A percentile compares a stretch with the other conserved stretches of the same genome.
phyloP scores from a whole-genome alignment of 2,329 filamentous ascomycete species.

The Zymoseptoria passerinii region DNA sequence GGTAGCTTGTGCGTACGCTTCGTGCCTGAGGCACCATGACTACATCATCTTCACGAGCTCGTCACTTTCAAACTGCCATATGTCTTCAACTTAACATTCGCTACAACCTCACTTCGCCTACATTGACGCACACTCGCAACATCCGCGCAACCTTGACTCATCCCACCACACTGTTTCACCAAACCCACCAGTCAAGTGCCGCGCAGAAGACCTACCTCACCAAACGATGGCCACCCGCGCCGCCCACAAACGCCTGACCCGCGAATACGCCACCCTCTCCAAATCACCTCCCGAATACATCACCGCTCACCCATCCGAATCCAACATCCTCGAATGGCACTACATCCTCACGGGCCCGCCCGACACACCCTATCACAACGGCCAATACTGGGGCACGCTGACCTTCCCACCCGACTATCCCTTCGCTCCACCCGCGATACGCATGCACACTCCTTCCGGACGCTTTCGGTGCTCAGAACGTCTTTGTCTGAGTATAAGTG shows the following conservation, averaged over 20 bases:
- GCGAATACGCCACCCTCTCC: conserved; percentile 31
- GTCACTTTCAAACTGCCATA: background rate
- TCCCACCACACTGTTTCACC: background rate
- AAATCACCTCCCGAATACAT: conserved; percentile 29
- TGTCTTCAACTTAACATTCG: background rate
- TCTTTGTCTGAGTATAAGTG: conserved; percentile 89
- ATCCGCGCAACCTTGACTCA: background rate
- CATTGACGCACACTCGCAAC: background rate
- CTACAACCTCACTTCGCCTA: background rate
- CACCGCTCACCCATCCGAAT: conserved; percentile 26
- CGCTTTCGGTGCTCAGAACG: conserved; percentile 89
- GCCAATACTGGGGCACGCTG: conserved; percentile 96
- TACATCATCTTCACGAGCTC: background rate
- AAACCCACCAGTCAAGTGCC: background rate
- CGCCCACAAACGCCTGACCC: conserved; percentile 33
- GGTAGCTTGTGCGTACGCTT: background rate
- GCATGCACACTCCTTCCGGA: conserved; percentile 96
- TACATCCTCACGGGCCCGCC: conserved; percentile 84
- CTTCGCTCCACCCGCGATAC: conserved; percentile 92
- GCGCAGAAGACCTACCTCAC: background rate
- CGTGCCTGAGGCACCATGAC: background rate
- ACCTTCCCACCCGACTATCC: conserved; percentile 95
- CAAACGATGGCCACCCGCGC: conserved; percentile 31
- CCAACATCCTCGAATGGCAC: conserved; percentile 32
- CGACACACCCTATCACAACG: conserved; percentile 84